Evolutionary conservation across 2,329 filamentous ascomycete genomes (phyloP).

Genomic region (Alternaria tenuissima): DNA sequence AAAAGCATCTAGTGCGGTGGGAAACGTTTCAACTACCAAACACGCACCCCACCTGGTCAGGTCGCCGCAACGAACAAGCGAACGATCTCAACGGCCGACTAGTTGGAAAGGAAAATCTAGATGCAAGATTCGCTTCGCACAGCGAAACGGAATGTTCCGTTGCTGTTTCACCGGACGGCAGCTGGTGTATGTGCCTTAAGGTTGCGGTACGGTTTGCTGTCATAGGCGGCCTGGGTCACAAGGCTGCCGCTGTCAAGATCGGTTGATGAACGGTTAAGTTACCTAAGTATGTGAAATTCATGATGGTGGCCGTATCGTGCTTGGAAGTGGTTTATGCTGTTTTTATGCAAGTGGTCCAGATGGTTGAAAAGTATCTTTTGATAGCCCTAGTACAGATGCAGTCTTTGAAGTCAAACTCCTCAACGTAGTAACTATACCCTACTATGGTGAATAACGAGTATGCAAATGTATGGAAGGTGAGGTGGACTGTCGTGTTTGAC

Average conservation of each 20-base stretch:
- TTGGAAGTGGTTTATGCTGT: background rate
- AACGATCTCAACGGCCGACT: background rate
- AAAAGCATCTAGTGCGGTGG: background rate
- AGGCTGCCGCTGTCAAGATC: slow-evolving; percentile 1
- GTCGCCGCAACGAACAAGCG: background rate
- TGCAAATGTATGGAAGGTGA: background rate
- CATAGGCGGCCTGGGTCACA: background rate
- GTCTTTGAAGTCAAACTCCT: background rate
- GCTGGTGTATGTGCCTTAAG: background rate
- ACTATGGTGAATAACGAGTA: background rate
- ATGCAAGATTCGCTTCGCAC: background rate
- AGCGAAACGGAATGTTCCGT: background rate
- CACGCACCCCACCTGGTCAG: background rate
- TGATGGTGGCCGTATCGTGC: background rate
- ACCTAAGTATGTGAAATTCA: background rate
- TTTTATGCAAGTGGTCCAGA: background rate
- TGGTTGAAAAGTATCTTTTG: background rate
- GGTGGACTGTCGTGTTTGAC: background rate
- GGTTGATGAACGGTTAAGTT: background rate
- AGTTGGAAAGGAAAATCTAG: background rate
- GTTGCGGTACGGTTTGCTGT: background rate
- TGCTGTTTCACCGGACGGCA: background rate
- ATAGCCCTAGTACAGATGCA: background rate
- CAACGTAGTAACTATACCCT: background rate
- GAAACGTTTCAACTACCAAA: background rate